Conservation (phyloP, 345 rosid species). For the Pugionium dolabratum region DNA sequence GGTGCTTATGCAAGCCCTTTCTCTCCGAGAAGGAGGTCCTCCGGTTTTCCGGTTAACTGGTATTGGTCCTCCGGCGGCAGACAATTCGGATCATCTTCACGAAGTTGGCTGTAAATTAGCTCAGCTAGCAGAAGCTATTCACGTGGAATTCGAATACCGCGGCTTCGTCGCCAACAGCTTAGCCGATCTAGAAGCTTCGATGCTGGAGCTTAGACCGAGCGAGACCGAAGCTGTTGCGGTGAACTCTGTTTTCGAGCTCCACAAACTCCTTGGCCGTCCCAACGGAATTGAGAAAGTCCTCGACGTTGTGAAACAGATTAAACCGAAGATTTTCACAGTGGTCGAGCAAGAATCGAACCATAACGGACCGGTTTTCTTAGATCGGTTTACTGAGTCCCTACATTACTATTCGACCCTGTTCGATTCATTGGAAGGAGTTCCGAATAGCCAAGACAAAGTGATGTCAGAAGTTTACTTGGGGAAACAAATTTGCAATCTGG, state of each 20-base stretch:
- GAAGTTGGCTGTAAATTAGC: slow-evolving; percentile 86
- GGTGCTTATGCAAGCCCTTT: slow-evolving; percentile 81
- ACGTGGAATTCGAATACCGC: slow-evolving; percentile 71
- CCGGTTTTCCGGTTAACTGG: slow-evolving; percentile 80
- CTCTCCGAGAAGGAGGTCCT: slow-evolving; percentile 67
- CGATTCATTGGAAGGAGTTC: slow-evolving; percentile 74
- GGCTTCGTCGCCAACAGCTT: slow-evolving; percentile 75
- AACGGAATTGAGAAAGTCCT: slow-evolving; percentile 68
- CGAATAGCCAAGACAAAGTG: slow-evolving; percentile 50
- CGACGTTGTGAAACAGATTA: slow-evolving; percentile 56
- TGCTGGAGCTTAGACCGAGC: slow-evolving; percentile 60
- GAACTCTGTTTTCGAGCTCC: slow-evolving; percentile 83
- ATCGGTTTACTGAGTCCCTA: slow-evolving; percentile 81
- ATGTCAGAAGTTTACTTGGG: slow-evolving; percentile 83
- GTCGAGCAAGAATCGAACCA: slow-evolving; percentile 90
- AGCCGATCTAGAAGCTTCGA: slow-evolving; percentile 77
- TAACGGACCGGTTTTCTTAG: slow-evolving; percentile 69
- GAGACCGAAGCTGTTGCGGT: slow-evolving; percentile 72
- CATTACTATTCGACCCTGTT: slow-evolving; percentile 84
- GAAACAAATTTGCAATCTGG: slow-evolving; percentile 82
- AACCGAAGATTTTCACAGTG: slow-evolving; percentile 71
- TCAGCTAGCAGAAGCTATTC: slow-evolving; percentile 67
- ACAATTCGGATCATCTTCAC: slow-evolving; percentile 61
- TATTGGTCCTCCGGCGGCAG: slow-evolving; percentile 71
- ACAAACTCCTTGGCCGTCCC: slow-evolving; percentile 58